Conservation (phyloP, 148 eudicot genomes). For the Rhododendron williamsianum region DNA sequence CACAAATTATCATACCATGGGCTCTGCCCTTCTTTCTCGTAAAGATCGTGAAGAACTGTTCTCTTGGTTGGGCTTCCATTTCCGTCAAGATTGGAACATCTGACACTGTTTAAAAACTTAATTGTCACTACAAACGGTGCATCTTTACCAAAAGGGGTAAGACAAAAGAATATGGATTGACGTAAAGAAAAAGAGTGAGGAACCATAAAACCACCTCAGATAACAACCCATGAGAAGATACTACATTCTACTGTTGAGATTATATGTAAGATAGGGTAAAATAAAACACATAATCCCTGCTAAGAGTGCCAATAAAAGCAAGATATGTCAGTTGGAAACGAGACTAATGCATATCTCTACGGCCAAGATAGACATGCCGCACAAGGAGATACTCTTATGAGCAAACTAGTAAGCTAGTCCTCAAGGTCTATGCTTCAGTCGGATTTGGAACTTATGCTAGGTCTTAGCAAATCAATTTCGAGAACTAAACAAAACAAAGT, state of each 20-base stretch:
- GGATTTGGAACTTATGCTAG: background rate
- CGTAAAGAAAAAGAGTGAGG: background rate
- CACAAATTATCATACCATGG: slow-evolving; percentile 98
- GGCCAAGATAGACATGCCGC: background rate
- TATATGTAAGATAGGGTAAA: background rate
- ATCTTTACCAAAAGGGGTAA: background rate
- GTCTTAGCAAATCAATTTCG: background rate
- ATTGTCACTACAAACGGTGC: background rate
- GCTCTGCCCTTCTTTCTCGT: slow-evolving; percentile 88
- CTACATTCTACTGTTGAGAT: background rate
- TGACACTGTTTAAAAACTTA: slow-evolving; percentile 38
- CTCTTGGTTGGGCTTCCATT: slow-evolving; percentile 57
- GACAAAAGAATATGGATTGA: background rate
- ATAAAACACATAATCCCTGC: background rate
- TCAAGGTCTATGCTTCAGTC: background rate
- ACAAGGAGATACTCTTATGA: background rate
- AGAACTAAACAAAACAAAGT: background rate
- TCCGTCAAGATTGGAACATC: slow-evolving; percentile 51
- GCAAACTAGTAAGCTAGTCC: background rate
- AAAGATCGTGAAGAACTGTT: slow-evolving; percentile 81
- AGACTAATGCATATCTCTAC: background rate
- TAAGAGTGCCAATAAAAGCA: background rate
- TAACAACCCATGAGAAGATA: background rate
- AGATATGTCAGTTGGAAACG: background rate
- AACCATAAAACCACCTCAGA: background rate